Conservation (phyloP, 495 filamentous ascomycete species). For the Penicillium paxilli region DNA sequence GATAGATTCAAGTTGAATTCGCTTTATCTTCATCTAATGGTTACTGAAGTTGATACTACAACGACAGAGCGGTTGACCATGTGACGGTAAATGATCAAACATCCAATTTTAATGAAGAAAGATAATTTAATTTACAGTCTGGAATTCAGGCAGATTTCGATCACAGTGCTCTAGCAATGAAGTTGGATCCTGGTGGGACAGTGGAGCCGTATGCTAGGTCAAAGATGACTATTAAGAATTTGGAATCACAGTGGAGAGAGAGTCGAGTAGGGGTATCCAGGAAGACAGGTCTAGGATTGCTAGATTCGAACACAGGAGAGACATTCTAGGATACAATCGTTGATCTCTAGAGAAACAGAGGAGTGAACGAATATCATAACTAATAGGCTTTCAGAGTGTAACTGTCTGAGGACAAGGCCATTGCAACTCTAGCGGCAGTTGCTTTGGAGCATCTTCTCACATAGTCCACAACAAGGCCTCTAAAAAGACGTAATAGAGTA, state of each 20-base stretch:
- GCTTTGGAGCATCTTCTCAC: background rate
- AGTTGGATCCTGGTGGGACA: background rate
- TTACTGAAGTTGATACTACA: too few species aligned
- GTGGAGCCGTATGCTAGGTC: background rate
- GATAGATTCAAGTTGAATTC: too few species aligned
- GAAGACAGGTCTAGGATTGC: conserved; percentile 12
- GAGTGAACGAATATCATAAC: background rate
- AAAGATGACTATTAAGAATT: background rate
- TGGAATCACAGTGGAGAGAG: background rate
- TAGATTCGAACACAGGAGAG: background rate
- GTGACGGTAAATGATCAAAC: too few species aligned
- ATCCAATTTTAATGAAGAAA: too few species aligned
- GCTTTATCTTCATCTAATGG: too few species aligned
- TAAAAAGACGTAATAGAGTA: background rate
- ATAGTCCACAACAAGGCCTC: background rate
- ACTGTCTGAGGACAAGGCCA: background rate
- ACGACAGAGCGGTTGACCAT: too few species aligned
- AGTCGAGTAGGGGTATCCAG: background rate
- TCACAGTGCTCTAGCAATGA: too few species aligned
- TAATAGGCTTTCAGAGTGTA: background rate
- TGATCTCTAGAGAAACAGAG: background rate
- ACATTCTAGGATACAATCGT: background rate
- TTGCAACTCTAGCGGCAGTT: conserved; percentile 1
- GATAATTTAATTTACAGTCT: too few species aligned
- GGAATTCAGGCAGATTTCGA: too few species aligned